These are phyloP conservation scores for Diaporthe nobilis DNA, from an alignment of 2,329 filamentous ascomycete genomes.

Conservation along the genomic window DNA sequence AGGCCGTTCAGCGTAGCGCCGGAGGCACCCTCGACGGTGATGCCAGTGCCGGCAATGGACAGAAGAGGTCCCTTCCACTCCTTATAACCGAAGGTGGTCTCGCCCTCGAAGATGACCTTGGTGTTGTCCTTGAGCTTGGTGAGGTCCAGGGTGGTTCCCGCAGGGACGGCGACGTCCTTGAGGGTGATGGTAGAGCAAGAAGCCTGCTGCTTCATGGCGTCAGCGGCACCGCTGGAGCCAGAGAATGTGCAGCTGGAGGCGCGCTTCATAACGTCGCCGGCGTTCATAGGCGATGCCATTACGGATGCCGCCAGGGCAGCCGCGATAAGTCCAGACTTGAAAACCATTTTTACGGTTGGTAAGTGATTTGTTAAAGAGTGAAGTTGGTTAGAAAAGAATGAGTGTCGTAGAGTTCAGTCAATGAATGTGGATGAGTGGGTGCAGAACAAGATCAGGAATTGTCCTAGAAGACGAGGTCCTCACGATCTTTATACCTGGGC, in stretches of 20 bases:
- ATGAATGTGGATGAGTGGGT: constrained; percentile 22
- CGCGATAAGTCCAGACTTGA: constrained; percentile 32
- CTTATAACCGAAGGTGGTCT: constrained; percentile 75
- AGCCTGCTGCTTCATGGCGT: constrained; percentile 62
- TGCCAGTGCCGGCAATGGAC: constrained; percentile 67
- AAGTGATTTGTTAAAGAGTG: constrained; percentile 26
- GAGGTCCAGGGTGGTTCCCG: constrained; percentile 71
- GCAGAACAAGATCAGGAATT: background rate
- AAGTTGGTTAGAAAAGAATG: constrained; percentile 12
- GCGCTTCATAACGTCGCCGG: constrained; percentile 34
- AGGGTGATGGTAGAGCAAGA: constrained; percentile 68
- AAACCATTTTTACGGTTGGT: constrained; percentile 30
- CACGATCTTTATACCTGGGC: constrained; percentile 30
- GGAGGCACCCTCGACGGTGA: constrained; percentile 65
- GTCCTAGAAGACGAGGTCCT: background rate
- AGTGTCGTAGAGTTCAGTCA: constrained; percentile 19
- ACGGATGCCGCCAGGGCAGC: constrained; percentile 40
- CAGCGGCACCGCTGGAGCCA: constrained; percentile 54
- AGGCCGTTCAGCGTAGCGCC: constrained; percentile 69
- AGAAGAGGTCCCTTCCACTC: constrained; percentile 77
- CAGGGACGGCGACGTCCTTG: constrained; percentile 66
- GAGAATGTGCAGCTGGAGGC: constrained; percentile 66
- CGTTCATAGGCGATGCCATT: constrained; percentile 36
- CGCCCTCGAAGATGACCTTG: constrained; percentile 73
- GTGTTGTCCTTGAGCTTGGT: constrained; percentile 60